A percentile compares a stretch with the other conserved stretches of the same genome.
Evolutionary conservation across 2,329 filamentous ascomycete genomes (phyloP).

Genomic region (Ophiocordyceps robertsii): DNA sequence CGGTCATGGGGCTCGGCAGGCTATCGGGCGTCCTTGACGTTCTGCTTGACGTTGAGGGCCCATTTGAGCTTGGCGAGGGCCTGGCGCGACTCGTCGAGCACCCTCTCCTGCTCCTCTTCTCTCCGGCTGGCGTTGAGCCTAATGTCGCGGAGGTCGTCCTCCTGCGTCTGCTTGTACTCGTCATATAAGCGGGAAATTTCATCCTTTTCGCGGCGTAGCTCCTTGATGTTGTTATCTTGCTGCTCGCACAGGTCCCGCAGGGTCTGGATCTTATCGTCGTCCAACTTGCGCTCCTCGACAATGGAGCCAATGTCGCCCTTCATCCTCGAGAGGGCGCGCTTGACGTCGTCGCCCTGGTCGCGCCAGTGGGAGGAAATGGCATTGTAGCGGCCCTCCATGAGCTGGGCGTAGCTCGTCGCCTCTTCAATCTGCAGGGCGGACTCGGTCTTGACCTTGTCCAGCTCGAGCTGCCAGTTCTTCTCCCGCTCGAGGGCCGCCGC

Average conservation of each 20-base stretch:
- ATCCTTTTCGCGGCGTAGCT: conserved; percentile 46
- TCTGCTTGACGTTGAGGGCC: conserved; percentile 56
- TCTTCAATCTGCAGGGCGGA: conserved; percentile 51
- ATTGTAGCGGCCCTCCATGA: conserved; percentile 60
- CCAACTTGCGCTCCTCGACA: conserved; percentile 39
- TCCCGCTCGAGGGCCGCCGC: conserved; percentile 46
- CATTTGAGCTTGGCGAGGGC: conserved; percentile 58
- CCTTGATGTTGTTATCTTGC: conserved; percentile 53
- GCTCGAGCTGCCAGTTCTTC: conserved; percentile 45
- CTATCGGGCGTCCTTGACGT: conserved; percentile 41
- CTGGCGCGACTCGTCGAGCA: conserved; percentile 44
- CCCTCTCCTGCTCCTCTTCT: conserved; percentile 46
- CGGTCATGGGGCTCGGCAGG: background rate
- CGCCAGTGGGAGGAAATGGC: conserved; percentile 53
- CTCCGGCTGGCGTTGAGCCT: conserved; percentile 41
- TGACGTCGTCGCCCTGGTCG: conserved; percentile 50
- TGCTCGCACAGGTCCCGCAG: conserved; percentile 60
- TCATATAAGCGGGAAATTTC: conserved; percentile 47
- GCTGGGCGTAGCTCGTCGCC: conserved; percentile 48
- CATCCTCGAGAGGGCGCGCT: conserved; percentile 35
- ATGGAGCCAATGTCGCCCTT: conserved; percentile 40
- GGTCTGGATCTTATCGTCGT: conserved; percentile 50
- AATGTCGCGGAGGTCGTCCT: conserved; percentile 45
- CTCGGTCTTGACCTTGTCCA: conserved; percentile 47
- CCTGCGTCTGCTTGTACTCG: conserved; percentile 50